These are phyloP conservation scores for Exophiala mesophila DNA, from an alignment of 2,329 filamentous ascomycete genomes.

Conservation along the genomic window DNA sequence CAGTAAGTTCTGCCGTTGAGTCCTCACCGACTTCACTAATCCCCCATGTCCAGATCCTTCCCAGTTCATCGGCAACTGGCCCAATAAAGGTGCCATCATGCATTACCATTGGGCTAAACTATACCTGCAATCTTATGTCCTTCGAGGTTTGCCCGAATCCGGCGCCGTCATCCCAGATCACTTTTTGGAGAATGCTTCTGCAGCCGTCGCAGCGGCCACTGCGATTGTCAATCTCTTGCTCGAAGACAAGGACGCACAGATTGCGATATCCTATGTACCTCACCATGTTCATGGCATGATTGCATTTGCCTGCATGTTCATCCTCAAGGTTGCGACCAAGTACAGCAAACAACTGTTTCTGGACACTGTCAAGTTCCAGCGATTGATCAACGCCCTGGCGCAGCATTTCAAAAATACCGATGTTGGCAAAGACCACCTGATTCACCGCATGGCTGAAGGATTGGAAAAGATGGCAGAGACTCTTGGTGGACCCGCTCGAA, in stretches of 20 bases:
- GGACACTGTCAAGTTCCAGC: conserved; percentile 26
- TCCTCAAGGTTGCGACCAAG: conserved; percentile 42
- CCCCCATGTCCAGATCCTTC: conserved; percentile 36
- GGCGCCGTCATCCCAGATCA: conserved; percentile 33
- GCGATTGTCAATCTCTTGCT: conserved; percentile 39
- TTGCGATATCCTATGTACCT: conserved; percentile 40
- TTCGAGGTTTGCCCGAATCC: conserved; percentile 44
- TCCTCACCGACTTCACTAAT: conserved; percentile 3
- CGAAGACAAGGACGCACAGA: conserved; percentile 41
- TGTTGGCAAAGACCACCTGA: conserved; percentile 31
- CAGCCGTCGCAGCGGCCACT: conserved; percentile 41
- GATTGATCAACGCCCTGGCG: conserved; percentile 28
- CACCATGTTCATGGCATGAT: conserved; percentile 46
- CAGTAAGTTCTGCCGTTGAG: conserved; percentile 16
- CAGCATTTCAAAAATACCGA: conserved; percentile 29
- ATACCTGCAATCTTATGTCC: conserved; percentile 47
- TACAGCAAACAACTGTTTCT: conserved; percentile 34
- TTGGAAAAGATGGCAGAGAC: conserved; percentile 31
- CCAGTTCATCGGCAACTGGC: conserved; percentile 45
- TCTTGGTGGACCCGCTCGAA: conserved; percentile 19
- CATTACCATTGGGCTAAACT: conserved; percentile 50
- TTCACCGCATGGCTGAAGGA: conserved; percentile 32
- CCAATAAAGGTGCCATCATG: conserved; percentile 46
- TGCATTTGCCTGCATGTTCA: conserved; percentile 43
- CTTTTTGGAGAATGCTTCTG: conserved; percentile 39